Evolutionary conservation across 2,329 filamentous ascomycete genomes (phyloP).

Genomic region (Davidsoniella eucalypti): DNA sequence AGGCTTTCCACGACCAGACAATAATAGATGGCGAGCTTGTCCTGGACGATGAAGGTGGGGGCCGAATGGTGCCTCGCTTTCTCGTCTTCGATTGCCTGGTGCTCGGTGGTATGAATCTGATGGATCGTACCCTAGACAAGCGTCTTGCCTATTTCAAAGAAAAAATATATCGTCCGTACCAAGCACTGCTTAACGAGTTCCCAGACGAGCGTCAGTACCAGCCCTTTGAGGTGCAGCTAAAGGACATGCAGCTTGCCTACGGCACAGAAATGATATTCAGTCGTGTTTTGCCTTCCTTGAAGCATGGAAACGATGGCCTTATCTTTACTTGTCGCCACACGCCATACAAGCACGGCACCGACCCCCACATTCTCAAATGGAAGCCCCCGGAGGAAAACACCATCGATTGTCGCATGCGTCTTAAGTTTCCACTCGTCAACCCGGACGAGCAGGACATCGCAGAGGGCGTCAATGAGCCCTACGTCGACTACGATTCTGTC

Average conservation of each 20-base stretch:
- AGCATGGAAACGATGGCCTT: conserved; percentile 88
- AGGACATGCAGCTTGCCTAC: conserved; percentile 79
- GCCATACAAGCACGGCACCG: conserved; percentile 77
- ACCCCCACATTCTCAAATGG: conserved; percentile 92
- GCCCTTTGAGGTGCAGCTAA: conserved; percentile 71
- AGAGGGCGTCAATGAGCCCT: conserved; percentile 45
- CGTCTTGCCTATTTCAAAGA: conserved; percentile 74
- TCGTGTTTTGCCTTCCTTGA: conserved; percentile 64
- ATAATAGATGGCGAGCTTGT: conserved; percentile 89
- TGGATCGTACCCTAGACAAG: conserved; percentile 71
- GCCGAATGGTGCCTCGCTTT: conserved; percentile 56
- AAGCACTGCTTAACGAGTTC: conserved; percentile 43
- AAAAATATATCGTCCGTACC: conserved; percentile 56
- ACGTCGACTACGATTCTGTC: conserved; percentile 62
- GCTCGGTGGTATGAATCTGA: conserved; percentile 59
- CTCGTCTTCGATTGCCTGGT: conserved; percentile 89
- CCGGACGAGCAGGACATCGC: conserved; percentile 51
- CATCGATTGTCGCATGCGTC: conserved; percentile 70
- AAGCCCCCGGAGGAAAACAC: conserved; percentile 93
- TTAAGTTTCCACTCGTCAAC: conserved; percentile 58
- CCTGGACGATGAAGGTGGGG: conserved; percentile 56
- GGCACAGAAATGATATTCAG: conserved; percentile 85
- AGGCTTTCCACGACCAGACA: conserved; percentile 60
- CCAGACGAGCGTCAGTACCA: conserved; percentile 54
- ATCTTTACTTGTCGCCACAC: conserved; percentile 93